Evolutionary conservation across 2,329 filamentous ascomycete genomes (phyloP), one percentile per base, ranked within the genome.

Genomic region (Sporothrix globosa): DNA sequence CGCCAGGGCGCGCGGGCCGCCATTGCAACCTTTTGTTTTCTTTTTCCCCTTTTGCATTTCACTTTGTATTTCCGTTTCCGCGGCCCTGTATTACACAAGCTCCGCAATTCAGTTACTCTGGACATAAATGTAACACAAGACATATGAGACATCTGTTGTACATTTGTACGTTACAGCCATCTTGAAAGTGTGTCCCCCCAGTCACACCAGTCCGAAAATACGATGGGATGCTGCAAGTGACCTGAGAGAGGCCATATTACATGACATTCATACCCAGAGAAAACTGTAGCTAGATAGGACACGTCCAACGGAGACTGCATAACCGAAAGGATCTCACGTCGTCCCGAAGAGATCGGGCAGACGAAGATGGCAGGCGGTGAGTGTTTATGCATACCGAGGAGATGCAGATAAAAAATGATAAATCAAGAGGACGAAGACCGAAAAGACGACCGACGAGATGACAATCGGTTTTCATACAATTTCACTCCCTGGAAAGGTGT

Each of bases 1-100:
- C 63, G 63, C 46, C 63, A 66, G 46, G 27, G 46, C 46, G 44
- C 46, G 24, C 61, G 65, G 50, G 65, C 65, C 52, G 48, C 24
- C 63, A 30, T 19, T 67, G 65, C 44, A 67, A 46, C 65, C 65
- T 44, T 56, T 67, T 34, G 4, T 63, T 27, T 48, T 27, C 3
- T 30, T 65, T 65, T 48, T 54, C 2, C 17, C 6, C 30, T 30
- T 48, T 27, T 21, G 11, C n/a, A 17, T 46, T 27, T 48, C 24
- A 27, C 19, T 48, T 34, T 14, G 3, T 44, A 17, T 54, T 4
- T 13, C n/a, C 11, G n/a, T 54, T 14, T 52, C 9, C 5, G 10
- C 21, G n/a, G n/a, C n/a, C 3, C 21, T 5, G 5, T 52, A 19
- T 17, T 17, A 46, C 14, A 46, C 3, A 17, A 4, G 11, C 11